Conservation (phyloP, 257 asterid species). For the Petunia axillaris region DNA sequence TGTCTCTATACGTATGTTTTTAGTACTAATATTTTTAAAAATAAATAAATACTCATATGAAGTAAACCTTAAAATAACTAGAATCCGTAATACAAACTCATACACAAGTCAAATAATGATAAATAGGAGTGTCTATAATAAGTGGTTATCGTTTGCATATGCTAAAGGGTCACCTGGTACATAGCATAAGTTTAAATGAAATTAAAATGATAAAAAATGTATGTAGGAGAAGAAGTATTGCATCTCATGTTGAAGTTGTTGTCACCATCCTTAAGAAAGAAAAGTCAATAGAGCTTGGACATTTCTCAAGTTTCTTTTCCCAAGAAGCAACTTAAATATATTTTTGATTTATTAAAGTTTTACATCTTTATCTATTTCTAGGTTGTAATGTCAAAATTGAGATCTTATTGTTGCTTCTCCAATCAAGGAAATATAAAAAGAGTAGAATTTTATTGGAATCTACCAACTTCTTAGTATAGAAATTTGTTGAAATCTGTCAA, state of each 20-base stretch:
- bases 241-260: not conserved
- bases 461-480: not conserved
- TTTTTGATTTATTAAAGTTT: not conserved
- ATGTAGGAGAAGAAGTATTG: not conserved
- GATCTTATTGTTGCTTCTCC: not conserved
- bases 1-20: too few species aligned
- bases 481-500: not conserved
- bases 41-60: too few species aligned
- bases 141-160: too few species aligned
- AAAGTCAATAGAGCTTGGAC: not conserved
- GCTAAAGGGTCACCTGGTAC: too few species aligned
- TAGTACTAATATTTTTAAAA: too few species aligned
- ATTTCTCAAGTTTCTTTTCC: slow-evolving; percentile 1
- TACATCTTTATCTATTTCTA: slow-evolving; percentile 7
- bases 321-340: not conserved
- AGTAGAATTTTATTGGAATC: not conserved
- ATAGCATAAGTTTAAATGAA: too few species aligned
- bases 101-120: too few species aligned
- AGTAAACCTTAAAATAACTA: too few species aligned
- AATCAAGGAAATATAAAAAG: not conserved
- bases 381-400: slow-evolving; percentile 10
- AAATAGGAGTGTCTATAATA: too few species aligned
- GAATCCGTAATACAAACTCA: too few species aligned
- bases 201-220: too few species aligned
- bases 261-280: not conserved